A percentile compares a stretch with the other conserved stretches of the same genome.
These are phyloP conservation scores for Candida palmyrensis DNA, from an alignment of 805 yeast species.

Conservation along the genomic window DNA sequence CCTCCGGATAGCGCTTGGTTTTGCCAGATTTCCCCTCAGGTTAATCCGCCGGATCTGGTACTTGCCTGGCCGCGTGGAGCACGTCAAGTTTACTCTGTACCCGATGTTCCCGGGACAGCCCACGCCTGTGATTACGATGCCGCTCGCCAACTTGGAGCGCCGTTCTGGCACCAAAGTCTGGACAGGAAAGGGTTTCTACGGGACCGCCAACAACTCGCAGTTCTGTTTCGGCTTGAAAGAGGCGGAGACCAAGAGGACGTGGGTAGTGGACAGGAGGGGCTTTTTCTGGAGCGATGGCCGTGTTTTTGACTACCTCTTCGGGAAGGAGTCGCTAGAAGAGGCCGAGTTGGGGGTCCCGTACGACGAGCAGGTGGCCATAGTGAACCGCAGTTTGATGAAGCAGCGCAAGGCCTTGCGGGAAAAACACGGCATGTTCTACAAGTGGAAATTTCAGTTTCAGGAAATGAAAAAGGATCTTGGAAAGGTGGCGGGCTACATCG, in stretches of 20 bases:
- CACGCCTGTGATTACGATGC: constrained; percentile 68
- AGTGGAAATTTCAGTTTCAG: constrained; percentile 38
- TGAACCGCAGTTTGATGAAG: constrained; percentile 42
- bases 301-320: constrained; percentile 75
- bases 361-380: constrained; percentile 52
- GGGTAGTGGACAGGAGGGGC: constrained; percentile 80
- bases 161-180: constrained; percentile 64
- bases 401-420: constrained; percentile 46
- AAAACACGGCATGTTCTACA: constrained; percentile 59
- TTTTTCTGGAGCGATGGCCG: constrained; percentile 94
- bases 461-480: constrained; percentile 26
- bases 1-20: constrained; percentile 23
- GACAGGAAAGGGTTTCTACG: constrained; percentile 86
- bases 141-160: constrained; percentile 50
- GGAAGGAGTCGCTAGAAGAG: constrained; percentile 69
- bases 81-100: constrained; percentile 64
- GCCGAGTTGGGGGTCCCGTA: constrained; percentile 68
- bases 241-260: constrained; percentile 34
- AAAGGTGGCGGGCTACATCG: constrained; percentile 18
- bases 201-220: constrained; percentile 69
- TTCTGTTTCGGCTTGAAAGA: constrained; percentile 73
- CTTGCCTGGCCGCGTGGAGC: constrained; percentile 56
- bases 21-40: constrained; percentile 54
- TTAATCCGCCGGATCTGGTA: constrained; percentile 74
- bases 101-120: constrained; percentile 72